Evolutionary conservation across 805 yeast genomes (phyloP).

Genomic region (Yamadazyma laniorum): DNA sequence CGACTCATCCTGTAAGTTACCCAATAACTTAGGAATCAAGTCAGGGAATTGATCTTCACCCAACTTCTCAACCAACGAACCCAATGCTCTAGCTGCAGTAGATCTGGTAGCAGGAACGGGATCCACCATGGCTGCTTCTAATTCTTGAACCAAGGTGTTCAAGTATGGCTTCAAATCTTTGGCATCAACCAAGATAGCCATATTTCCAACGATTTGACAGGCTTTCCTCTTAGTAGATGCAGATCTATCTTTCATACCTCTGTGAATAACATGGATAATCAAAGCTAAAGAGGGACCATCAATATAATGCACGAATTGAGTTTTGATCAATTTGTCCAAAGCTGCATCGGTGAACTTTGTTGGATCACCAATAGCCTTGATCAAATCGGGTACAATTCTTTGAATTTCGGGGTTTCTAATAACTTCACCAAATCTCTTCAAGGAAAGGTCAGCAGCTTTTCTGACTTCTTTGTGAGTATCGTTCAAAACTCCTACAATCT

Average conservation of each 20-base stretch:
- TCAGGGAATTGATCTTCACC: constrained; percentile 97
- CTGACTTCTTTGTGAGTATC: constrained; percentile 97
- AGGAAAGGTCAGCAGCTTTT: constrained; percentile 85
- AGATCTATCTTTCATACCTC: constrained; percentile 95
- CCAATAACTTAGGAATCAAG: constrained; percentile 75
- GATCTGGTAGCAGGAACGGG: constrained; percentile 97
- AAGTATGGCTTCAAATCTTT: constrained; percentile 84
- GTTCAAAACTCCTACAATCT: constrained; percentile 89
- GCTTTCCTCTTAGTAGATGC: constrained; percentile 90
- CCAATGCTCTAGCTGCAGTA: constrained; percentile 95
- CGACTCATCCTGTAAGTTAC: constrained; percentile 70
- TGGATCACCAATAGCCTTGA: constrained; percentile 95
- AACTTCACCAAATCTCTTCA: constrained; percentile 93
- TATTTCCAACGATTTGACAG: constrained; percentile 97
- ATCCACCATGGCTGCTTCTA: constrained; percentile 94
- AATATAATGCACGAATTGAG: constrained; percentile 95
- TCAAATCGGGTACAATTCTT: constrained; percentile 77
- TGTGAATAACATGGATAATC: constrained; percentile 88
- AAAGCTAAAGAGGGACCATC: constrained; percentile 97
- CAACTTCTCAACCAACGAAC: constrained; percentile 90
- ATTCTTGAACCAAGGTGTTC: constrained; percentile 70
- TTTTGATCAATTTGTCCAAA: constrained; percentile 76
- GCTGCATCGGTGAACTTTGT: constrained; percentile 87
- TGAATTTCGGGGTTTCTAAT: constrained; percentile 97
- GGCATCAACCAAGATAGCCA: constrained; percentile 93